A percentile compares a stretch with the other conserved stretches of the same genome.
Evolutionary conservation across 495 filamentous ascomycete species (phyloP).

Genomic region (Neurospora discreta): DNA sequence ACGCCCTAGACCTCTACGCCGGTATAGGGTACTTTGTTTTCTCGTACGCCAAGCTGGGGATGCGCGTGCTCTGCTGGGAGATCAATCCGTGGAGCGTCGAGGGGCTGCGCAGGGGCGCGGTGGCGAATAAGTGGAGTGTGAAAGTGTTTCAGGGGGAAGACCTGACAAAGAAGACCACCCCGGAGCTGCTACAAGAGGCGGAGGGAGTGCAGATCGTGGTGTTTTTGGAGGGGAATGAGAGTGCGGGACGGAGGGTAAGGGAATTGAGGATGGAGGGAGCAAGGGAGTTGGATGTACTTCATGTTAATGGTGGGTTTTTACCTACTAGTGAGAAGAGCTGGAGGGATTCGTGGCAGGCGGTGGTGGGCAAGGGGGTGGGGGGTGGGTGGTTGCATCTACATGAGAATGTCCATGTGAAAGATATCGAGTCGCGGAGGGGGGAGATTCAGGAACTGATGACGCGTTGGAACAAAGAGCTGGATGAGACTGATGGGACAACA

Average conservation of each 20-base stretch:
- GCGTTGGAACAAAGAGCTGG: conserved; percentile 15
- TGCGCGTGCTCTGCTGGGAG: conserved; percentile 77
- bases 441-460: conserved; percentile 34
- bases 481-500: not conserved
- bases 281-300: conserved; percentile 30
- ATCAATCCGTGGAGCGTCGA: conserved; percentile 83
- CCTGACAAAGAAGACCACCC: not conserved
- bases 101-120: conserved; percentile 60
- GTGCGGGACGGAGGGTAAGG: conserved; percentile 39
- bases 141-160: conserved; percentile 31
- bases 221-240: conserved; percentile 59
- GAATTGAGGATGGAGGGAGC: conserved; percentile 6
- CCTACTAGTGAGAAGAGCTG: conserved; percentile 58
- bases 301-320: conserved; percentile 76
- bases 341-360: conserved; percentile 45
- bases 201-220: conserved; percentile 42
- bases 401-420: conserved; percentile 62
- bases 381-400: conserved; percentile 73
- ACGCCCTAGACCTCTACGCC: conserved; percentile 75
- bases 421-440: conserved; percentile 45
- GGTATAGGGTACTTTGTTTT: conserved; percentile 92
- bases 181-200: not conserved
- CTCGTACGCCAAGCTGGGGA: conserved; percentile 60
- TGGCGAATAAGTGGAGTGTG: conserved; percentile 53
- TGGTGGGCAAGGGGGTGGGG: not conserved